Conservation (phyloP, 306 rosid genomes). For the Vicia villosa region DNA sequence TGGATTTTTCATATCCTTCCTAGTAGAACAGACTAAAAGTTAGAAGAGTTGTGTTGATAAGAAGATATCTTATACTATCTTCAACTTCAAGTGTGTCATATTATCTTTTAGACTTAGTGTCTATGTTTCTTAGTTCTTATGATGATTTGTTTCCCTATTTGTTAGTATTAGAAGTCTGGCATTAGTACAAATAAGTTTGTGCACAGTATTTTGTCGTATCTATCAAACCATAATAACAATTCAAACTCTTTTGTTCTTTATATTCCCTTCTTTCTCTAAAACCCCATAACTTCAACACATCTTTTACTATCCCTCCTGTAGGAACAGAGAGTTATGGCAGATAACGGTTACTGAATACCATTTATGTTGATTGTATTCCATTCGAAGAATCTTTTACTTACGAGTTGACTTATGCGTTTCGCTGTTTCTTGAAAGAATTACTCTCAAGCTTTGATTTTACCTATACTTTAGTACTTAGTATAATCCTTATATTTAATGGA, state of each 20-base stretch:
- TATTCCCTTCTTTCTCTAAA: no score
- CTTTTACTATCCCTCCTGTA: no score
- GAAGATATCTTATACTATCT: background rate
- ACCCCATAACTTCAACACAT: no score
- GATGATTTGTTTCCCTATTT: background rate
- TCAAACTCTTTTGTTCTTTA: background rate
- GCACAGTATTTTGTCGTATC: background rate
- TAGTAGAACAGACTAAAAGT: conserved; percentile 2
- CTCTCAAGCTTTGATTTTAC: background rate
- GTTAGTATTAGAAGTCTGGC: background rate
- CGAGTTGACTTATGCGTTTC: background rate
- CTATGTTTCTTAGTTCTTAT: background rate
- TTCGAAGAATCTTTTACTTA: background rate
- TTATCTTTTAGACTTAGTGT: background rate
- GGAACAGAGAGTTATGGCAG: no score
- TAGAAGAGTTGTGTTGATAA: background rate
- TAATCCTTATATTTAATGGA: background rate
- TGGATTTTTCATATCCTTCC: background rate
- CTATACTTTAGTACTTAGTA: background rate
- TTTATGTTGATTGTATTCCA: conserved; percentile 1
- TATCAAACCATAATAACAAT: background rate
- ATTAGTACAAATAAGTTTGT: background rate
- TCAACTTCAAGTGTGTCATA: conserved; percentile 9
- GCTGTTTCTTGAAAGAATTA: background rate
- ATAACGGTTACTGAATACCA: background rate